phyloP scores from a whole-genome alignment of 306 rosid genomes.

The Castanopsis chinensis region DNA sequence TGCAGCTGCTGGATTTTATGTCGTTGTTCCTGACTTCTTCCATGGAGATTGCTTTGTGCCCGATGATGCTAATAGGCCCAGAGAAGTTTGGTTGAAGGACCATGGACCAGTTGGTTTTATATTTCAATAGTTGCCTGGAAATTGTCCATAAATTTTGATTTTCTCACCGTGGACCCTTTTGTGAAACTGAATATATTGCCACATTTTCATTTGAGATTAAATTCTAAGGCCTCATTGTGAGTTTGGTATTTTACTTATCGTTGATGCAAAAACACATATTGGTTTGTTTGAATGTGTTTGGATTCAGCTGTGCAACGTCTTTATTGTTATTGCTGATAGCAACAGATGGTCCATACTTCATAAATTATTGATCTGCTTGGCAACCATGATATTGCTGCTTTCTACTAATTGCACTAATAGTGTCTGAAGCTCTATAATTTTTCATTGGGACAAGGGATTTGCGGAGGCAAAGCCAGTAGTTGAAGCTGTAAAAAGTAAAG shows the following conservation, averaged over 20 bases:
- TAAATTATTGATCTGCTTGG: not conserved
- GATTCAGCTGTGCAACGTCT: not conserved
- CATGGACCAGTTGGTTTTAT: constrained; percentile 57
- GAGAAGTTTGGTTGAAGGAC: constrained; percentile 51
- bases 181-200: constrained; percentile 1
- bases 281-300: not conserved
- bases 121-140: not conserved
- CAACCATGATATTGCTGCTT: not conserved
- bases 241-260: too few relatives aligned
- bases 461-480: constrained; percentile 50
- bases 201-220: not conserved
- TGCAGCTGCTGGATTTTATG: constrained; percentile 76
- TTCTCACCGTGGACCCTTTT: too few relatives aligned
- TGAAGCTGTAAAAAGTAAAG: constrained; percentile 55
- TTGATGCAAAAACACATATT: too few relatives aligned
- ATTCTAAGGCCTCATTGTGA: too few relatives aligned
- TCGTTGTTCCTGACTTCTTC: constrained; percentile 70
- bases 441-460: constrained; percentile 52
- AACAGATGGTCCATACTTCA: not conserved
- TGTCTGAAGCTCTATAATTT: not conserved
- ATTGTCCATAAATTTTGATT: not conserved
- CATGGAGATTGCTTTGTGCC: constrained; percentile 47
- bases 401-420: not conserved
- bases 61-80: constrained; percentile 31
- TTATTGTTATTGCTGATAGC: not conserved